phyloP scores from a whole-genome alignment of 2,329 filamentous ascomycete genomes.

The Neodidymelliopsis sp. region DNA sequence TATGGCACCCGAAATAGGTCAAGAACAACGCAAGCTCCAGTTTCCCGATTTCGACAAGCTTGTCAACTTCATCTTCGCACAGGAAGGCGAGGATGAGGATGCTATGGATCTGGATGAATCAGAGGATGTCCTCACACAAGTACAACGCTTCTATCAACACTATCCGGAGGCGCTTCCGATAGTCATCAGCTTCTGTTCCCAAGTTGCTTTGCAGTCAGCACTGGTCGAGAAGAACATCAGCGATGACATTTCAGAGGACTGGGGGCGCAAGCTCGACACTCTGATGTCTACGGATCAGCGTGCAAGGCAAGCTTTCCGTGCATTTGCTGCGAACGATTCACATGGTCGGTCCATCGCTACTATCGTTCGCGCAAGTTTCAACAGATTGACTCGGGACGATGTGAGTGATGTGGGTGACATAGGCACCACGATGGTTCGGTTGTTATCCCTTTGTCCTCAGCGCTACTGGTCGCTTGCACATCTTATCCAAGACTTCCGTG shows the following conservation, averaged over 20 bases:
- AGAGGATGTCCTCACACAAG: conserved; percentile 33
- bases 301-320: conserved; percentile 66
- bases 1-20: conserved; percentile 33
- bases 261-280: conserved; percentile 81
- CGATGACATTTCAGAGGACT: conserved; percentile 74
- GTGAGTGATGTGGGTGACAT: conserved; percentile 54
- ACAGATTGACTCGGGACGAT: conserved; percentile 51
- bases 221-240: conserved; percentile 54
- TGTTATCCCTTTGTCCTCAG: conserved; percentile 64
- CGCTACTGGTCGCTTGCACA: conserved; percentile 44
- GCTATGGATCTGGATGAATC: conserved; percentile 44
- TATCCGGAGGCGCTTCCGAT: conserved; percentile 66
- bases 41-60: conserved; percentile 56
- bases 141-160: conserved; percentile 43
- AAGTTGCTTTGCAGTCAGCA: conserved; percentile 67
- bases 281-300: conserved; percentile 73
- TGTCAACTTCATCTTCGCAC: conserved; percentile 55
- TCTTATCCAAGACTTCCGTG: conserved; percentile 48
- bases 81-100: conserved; percentile 44
- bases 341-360: conserved; percentile 49
- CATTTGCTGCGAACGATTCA: conserved; percentile 52
- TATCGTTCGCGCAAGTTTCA: conserved; percentile 56
- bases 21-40: conserved; percentile 27
- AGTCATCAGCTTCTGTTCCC: conserved; percentile 73
- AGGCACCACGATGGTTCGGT: conserved; percentile 60